Evolutionary conservation across 2,329 filamentous ascomycete species (phyloP).

Genomic region (Periconia sp.): DNA sequence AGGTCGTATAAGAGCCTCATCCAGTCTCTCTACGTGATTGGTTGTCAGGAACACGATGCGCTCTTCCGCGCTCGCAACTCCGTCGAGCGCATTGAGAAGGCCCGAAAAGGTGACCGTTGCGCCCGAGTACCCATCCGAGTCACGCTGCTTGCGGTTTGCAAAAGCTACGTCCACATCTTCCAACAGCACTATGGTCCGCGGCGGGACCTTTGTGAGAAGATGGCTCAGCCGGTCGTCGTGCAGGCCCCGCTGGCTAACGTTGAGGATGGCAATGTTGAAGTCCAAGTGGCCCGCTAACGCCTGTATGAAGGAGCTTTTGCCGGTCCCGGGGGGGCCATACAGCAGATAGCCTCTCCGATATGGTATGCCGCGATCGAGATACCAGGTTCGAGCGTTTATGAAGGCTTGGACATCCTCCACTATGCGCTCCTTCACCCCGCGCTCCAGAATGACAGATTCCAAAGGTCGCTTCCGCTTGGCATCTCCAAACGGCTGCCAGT

Average conservation of each 20-base stretch:
- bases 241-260: slow-evolving; percentile 86
- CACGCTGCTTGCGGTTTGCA: slow-evolving; percentile 76
- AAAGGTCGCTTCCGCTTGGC: slow-evolving; percentile 86
- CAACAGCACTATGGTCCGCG: slow-evolving; percentile 79
- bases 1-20: slow-evolving; percentile 86
- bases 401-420: slow-evolving; percentile 85
- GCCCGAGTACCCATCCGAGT: slow-evolving; percentile 82
- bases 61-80: slow-evolving; percentile 93
- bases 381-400: slow-evolving; percentile 80
- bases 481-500: slow-evolving; percentile 85
- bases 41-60: slow-evolving; percentile 93
- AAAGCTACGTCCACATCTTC: slow-evolving; percentile 95
- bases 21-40: slow-evolving; percentile 88
- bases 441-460: slow-evolving; percentile 83
- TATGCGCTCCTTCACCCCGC: slow-evolving; percentile 81
- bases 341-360: slow-evolving; percentile 89
- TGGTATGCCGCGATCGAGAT: slow-evolving; percentile 91
- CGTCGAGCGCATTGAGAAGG: slow-evolving; percentile 74
- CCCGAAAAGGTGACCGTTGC: slow-evolving; percentile 94
- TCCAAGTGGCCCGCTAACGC: slow-evolving; percentile 91
- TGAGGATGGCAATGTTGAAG: slow-evolving; percentile 91
- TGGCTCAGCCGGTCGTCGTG: slow-evolving; percentile 89
- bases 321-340: slow-evolving; percentile 87
- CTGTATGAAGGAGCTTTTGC: slow-evolving; percentile 96
- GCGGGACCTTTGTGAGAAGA: slow-evolving; percentile 82